Evolutionary conservation across 257 asterid genomes (phyloP), one percentile per base, ranked within the genome.

Genomic region (Primulina eburnea): DNA sequence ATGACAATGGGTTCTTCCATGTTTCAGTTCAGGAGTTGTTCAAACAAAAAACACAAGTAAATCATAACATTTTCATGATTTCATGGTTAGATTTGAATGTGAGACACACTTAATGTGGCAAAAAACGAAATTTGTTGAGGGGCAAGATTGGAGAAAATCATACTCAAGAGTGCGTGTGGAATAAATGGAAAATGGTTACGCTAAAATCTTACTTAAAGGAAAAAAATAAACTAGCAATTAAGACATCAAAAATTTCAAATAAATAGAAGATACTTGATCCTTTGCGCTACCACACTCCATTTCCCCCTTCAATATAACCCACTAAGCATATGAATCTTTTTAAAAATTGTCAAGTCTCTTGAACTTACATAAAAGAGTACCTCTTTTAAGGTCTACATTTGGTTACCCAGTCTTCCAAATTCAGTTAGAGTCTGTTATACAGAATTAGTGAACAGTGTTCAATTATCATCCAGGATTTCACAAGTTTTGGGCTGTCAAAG

Each of bases 381-480:
- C 10, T 35, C 17, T 71, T 64, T 67, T 29, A 64, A 66, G 12
- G 56, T 21, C 63, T 21, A 38, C 29, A 60, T 9, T 40, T 30
- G 26, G 8, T 37, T 10, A 30, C 29, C 64, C 62, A 50, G 58
- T 66, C 40, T 53, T 69, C 35, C 10, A 56, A 65, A 59, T 50
- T 7, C 40, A 68, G 65, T 40, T 40, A 64, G 11, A 75, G 32
- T 26, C 62, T 57, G 61, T 38, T 33, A 60, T 60, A 33, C 38
- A 4, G 62, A 76, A 47, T 50, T 28, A 8, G 29, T 53, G 17
- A 64, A 26, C 30, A 34, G 33, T 11, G 29, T 53, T 17, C 17
- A 5, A 59, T 47, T 35, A 26, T 26, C 7, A 32, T 35, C 47
- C 52, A 40, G 52, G 50, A 10, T 40, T 10, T 40, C 52, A 40